phyloP scores from a whole-genome alignment of 768 basidiomycete species.

The Gymnopilus junonius region DNA sequence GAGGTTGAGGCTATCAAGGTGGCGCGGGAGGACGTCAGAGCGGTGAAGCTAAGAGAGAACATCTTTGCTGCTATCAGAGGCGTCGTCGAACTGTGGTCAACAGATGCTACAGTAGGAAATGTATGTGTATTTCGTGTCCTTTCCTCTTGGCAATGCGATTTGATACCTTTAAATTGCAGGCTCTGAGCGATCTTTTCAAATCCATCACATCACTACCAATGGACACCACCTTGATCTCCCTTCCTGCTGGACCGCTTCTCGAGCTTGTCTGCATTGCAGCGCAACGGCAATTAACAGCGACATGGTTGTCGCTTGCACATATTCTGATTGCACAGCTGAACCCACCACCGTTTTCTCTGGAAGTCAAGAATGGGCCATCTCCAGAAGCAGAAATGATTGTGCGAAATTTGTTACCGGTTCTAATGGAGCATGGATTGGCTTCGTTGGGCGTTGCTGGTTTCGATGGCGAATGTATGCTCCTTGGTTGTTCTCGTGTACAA shows the following conservation, averaged over 20 bases:
- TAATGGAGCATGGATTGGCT: slow-evolving; percentile 62
- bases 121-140: slow-evolving; percentile 49
- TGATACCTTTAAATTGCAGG: slow-evolving; percentile 41
- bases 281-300: slow-evolving; percentile 72
- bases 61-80: slow-evolving; percentile 64
- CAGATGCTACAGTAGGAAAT: slow-evolving; percentile 75
- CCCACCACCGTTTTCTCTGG: slow-evolving; percentile 59
- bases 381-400: slow-evolving; percentile 63
- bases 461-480: slow-evolving; percentile 69
- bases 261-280: slow-evolving; percentile 76
- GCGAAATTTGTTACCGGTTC: slow-evolving; percentile 52
- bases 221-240: slow-evolving; percentile 78
- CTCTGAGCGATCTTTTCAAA: slow-evolving; percentile 82
- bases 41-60: slow-evolving; percentile 65
- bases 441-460: slow-evolving; percentile 58
- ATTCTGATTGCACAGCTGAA: slow-evolving; percentile 85
- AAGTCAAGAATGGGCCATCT: slow-evolving; percentile 56
- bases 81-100: slow-evolving; percentile 76
- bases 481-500: background rate
- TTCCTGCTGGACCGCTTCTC: slow-evolving; percentile 83
- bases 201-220: slow-evolving; percentile 82
- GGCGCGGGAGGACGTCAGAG: slow-evolving; percentile 67
- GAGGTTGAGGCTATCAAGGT: slow-evolving; percentile 59
- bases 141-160: background rate
- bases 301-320: slow-evolving; percentile 84